Evolutionary conservation across 768 basidiomycete genomes (phyloP), one percentile per base, ranked within the genome.

Genomic region (Tubosaeta brunneosetosa): DNA sequence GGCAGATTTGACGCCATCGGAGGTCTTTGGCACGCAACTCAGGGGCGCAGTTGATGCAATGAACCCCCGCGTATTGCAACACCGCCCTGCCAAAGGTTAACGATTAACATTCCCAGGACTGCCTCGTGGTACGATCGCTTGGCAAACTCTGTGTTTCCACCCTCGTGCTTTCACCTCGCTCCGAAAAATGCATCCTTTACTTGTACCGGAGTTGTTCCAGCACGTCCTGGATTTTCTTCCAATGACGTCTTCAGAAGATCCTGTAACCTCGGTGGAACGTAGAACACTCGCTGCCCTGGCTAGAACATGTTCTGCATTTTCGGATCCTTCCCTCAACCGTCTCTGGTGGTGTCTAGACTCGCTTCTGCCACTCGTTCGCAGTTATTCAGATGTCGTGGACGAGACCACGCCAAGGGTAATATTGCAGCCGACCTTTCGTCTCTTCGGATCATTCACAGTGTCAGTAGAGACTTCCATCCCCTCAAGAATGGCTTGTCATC

Each of bases 321-420:
- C 38, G n/a, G 32, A 45, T n/a, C 38, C 43, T 11, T 44, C 37
- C 38, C 54, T 56, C 7, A 33, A 56, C 31, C 54, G 33, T 42
- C 38, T 50, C 6, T 50, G 47, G 55, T 22, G 53, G 14, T n/a
- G 13, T 9, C 11, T 56, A 25, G 36, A 40, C 33, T 56, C 47
- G 0, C 47, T 55, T 43, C 10, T 36, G 3, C 55, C 55, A 1
- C 53, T 56, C 26, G 9, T 37, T 44, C 41, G 11, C 6, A 44
- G 47, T 26, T 52, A 25, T 41, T 3, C 45, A 2, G 22, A 26
- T 16, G 9, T 48, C 25, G 47, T 42, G 29, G 27, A 44, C 12
- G 46, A 44, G 27, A 27, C 19, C 13, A 36, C 19, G 36, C 32
- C 25, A 47, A 43, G 36, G 46, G 46, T 43, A 38, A 6, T 13